These are phyloP conservation scores for Oehlia diaphana DNA, from an alignment of 192 early-diverging fungal genomes.

Conservation along the genomic window DNA sequence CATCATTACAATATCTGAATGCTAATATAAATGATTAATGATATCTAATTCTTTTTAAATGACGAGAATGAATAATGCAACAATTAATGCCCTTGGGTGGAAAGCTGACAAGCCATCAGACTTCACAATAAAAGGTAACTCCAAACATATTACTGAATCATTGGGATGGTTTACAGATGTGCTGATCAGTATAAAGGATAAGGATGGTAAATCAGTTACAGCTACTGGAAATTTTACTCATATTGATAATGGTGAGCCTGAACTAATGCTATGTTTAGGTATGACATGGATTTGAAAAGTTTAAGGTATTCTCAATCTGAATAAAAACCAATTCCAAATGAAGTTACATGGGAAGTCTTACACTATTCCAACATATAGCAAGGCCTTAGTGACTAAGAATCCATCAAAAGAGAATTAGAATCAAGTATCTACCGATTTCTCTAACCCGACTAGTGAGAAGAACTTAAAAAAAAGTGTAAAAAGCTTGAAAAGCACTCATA, in stretches of 20 bases:
- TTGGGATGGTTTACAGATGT: neutral
- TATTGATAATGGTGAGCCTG: slow-evolving; percentile 6
- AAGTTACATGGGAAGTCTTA: neutral
- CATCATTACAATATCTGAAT: neutral
- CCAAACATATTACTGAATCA: neutral
- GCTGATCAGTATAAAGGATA: neutral
- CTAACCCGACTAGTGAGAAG: neutral
- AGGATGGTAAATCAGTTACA: neutral
- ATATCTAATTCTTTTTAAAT: neutral
- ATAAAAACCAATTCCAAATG: no score
- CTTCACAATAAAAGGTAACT: neutral
- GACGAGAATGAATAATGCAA: neutral
- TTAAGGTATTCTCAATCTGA: no score
- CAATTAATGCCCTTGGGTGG: neutral
- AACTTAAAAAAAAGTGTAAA: neutral
- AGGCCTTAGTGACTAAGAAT: neutral
- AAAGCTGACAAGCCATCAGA: neutral
- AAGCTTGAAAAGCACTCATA: no score
- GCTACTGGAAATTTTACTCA: neutral
- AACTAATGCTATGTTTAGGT: no score
- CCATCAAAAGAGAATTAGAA: neutral
- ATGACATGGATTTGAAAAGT: no score
- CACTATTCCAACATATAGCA: neutral
- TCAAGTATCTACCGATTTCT: neutral
- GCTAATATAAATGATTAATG: slow-evolving; percentile 9